Evolutionary conservation across 306 rosid genomes (phyloP).

Genomic region (Trifolium subterraneum): DNA sequence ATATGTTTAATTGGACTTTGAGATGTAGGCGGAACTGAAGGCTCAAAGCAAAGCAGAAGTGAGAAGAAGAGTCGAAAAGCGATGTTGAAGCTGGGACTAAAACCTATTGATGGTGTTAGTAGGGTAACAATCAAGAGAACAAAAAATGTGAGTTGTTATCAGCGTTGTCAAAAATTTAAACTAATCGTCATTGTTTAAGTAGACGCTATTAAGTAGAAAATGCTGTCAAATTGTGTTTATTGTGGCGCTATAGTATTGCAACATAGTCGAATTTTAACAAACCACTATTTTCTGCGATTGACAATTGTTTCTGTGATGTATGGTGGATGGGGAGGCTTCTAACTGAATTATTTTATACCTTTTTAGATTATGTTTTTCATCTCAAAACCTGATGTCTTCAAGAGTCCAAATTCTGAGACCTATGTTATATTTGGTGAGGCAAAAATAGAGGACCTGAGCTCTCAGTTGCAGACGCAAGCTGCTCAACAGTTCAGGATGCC

Average conservation of each 20-base stretch:
- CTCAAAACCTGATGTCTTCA: slow-evolving; percentile 91
- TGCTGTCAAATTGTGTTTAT: not conserved
- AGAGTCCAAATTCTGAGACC: slow-evolving; percentile 86
- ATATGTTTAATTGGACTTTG: slow-evolving; percentile 25
- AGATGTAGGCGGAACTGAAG: slow-evolving; percentile 63
- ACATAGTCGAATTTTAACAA: not conserved
- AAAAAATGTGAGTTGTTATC: slow-evolving; percentile 58
- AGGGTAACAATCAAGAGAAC: slow-evolving; percentile 93
- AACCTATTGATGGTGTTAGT: slow-evolving; percentile 83
- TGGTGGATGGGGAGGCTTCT: not conserved
- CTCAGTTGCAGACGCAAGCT: slow-evolving; percentile 90
- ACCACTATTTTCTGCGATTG: not conserved
- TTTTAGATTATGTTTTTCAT: slow-evolving; percentile 76
- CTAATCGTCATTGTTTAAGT: not conserved
- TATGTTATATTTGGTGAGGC: slow-evolving; percentile 87
- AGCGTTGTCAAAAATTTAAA: not conserved
- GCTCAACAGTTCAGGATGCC: slow-evolving; percentile 93
- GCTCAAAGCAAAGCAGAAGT: slow-evolving; percentile 97
- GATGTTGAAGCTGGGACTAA: slow-evolving; percentile 92
- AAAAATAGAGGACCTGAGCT: slow-evolving; percentile 86
- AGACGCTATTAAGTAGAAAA: not conserved
- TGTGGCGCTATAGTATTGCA: not conserved
- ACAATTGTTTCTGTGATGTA: not conserved
- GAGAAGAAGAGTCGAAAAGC: slow-evolving; percentile 99
- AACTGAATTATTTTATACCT: slow-evolving; percentile 18